phyloP scores from a whole-genome alignment of 2,329 filamentous ascomycete genomes.

The Beauveria australis region DNA sequence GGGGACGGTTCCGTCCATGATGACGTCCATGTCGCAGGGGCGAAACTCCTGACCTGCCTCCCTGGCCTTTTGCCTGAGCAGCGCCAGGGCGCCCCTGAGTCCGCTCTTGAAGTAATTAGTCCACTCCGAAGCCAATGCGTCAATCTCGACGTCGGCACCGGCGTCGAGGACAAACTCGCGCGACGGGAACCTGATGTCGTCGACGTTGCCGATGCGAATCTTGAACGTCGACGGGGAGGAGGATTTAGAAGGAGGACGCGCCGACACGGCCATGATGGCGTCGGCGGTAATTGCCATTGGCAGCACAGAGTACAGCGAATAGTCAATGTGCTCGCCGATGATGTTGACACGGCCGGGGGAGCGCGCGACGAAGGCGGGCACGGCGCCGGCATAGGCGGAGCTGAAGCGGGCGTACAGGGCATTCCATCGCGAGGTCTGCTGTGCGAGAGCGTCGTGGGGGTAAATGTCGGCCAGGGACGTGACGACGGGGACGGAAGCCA shows the following conservation, averaged over 20 bases:
- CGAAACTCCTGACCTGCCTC: constrained; percentile 41
- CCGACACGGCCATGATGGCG: constrained; percentile 72
- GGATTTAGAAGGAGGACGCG: constrained; percentile 25
- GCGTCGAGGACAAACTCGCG: constrained; percentile 65
- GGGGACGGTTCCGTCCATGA: constrained; percentile 88
- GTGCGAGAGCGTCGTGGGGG: constrained; percentile 58
- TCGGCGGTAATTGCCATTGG: constrained; percentile 94
- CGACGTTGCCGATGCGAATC: constrained; percentile 74
- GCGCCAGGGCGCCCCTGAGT: constrained; percentile 68
- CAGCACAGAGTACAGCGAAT: constrained; percentile 90
- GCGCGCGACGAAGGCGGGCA: constrained; percentile 73
- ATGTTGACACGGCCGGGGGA: constrained; percentile 96
- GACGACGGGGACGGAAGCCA: constrained; percentile 57
- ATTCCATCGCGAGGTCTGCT: constrained; percentile 69
- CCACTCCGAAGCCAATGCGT: constrained; percentile 83
- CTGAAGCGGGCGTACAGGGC: constrained; percentile 64
- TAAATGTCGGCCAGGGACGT: constrained; percentile 76
- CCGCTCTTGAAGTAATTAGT: constrained; percentile 98
- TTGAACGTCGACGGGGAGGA: constrained; percentile 39
- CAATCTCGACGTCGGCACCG: constrained; percentile 63
- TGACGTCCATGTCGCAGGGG: constrained; percentile 69
- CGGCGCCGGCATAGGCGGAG: constrained; percentile 51
- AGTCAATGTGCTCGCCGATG: constrained; percentile 98
- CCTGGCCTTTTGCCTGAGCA: constrained; percentile 61
- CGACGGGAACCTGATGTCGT: constrained; percentile 66